These are phyloP conservation scores for Phylloboletellus chloephorus DNA, from an alignment of 1,284 basidiomycete species.

Conservation along the genomic window DNA sequence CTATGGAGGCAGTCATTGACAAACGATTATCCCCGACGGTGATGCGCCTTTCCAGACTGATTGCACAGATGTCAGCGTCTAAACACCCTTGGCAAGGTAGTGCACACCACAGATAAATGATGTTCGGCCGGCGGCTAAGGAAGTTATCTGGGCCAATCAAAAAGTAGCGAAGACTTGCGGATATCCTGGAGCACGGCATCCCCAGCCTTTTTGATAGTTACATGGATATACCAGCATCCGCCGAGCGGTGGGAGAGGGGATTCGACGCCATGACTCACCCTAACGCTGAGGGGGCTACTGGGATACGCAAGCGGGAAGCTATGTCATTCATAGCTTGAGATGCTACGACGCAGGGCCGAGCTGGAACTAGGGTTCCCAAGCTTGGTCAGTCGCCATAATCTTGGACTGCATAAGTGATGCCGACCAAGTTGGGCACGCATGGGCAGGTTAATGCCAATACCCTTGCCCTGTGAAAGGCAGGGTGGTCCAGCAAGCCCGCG, in stretches of 20 bases:
- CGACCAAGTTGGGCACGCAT: constrained; percentile 20
- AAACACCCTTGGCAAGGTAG: background rate
- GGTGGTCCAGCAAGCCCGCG: too few relatives aligned
- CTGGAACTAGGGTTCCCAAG: constrained; percentile 73
- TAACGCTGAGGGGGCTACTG: constrained; percentile 64
- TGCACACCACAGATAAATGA: constrained; percentile 72
- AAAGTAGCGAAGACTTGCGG: constrained; percentile 45
- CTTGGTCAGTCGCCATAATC: constrained; percentile 55
- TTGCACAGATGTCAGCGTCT: constrained; percentile 9
- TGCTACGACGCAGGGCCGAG: constrained; percentile 56
- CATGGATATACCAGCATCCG: constrained; percentile 91
- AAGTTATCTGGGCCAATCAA: constrained; percentile 4
- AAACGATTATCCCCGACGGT: constrained; percentile 49
- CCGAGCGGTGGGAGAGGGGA: constrained; percentile 88
- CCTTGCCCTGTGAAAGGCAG: constrained; percentile 35
- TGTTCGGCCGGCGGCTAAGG: constrained; percentile 71
- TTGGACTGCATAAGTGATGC: constrained; percentile 69
- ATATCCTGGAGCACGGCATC: constrained; percentile 79
- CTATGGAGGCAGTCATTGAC: constrained; percentile 66
- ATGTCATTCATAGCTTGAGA: constrained; percentile 8
- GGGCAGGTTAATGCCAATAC: constrained; percentile 30
- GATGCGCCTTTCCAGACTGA: constrained; percentile 62
- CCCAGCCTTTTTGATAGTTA: constrained; percentile 62
- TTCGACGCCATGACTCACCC: constrained; percentile 79
- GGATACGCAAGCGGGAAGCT: constrained; percentile 75